Evolutionary conservation across 768 basidiomycete species (phyloP).

Genomic region (Mycena floridula): DNA sequence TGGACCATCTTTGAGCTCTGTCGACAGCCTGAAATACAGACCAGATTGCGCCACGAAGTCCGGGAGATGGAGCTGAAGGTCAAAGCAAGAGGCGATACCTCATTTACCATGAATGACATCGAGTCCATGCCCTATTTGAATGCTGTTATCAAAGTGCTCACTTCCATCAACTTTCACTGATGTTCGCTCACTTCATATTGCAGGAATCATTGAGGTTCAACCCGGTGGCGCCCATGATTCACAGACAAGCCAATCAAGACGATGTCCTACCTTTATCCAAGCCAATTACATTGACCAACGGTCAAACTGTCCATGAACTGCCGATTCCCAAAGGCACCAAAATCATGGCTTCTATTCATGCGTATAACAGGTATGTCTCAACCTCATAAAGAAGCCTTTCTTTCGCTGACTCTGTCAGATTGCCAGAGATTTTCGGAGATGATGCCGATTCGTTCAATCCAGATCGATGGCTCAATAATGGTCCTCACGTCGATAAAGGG

Average conservation of each 20-base stretch:
- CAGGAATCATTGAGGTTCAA: conserved; percentile 26
- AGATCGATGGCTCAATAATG: conserved; percentile 26
- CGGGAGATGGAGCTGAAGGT: conserved; percentile 10
- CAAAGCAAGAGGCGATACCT: conserved; percentile 6
- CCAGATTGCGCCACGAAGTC: conserved; percentile 58
- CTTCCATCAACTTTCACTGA: background rate
- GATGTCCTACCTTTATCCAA: conserved; percentile 36
- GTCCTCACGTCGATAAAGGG: conserved; percentile 17
- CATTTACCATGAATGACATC: conserved; percentile 20
- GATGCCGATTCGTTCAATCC: conserved; percentile 31
- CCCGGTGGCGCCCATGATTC: conserved; percentile 24
- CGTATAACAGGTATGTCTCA: conserved; percentile 27
- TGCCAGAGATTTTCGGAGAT: conserved; percentile 26
- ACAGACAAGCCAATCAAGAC: conserved; percentile 29
- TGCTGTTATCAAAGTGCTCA: conserved; percentile 15
- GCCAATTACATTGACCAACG: conserved; percentile 27
- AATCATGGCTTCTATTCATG: conserved; percentile 26
- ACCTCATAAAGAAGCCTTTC: conserved; percentile 4
- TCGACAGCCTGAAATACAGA: conserved; percentile 51
- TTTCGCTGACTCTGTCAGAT: conserved; percentile 15
- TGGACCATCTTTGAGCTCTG: conserved; percentile 65
- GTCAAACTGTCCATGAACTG: conserved; percentile 24
- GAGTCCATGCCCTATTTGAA: conserved; percentile 25
- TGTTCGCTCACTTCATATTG: background rate
- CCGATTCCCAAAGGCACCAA: conserved; percentile 28